Base-by-base conservation (phyloP, 129 eudicot species). In the Heracleum sosnowskyi region DNA sequence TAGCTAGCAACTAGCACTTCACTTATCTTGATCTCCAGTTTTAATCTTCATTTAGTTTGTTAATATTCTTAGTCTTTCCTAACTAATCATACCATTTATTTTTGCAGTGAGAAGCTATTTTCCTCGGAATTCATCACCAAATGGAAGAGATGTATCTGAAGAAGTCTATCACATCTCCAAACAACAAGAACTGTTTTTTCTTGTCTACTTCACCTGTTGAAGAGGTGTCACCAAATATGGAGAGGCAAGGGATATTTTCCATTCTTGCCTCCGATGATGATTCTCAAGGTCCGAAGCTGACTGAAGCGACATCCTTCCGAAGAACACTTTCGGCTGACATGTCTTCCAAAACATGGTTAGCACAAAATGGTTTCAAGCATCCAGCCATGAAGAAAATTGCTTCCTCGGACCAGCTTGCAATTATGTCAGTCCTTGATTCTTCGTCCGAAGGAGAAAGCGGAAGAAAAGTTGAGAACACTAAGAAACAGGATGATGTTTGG, bases 301-400 rank as follows among this genome's bases (percentile, higher is more conserved):
- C 39, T 66, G 64, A 73, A 20, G 83, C 84, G 0, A 75, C 84
- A 26, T 73, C 97, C 2, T 55, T 92, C 0, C 86, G 97, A 20
- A 89, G 98, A 77, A 93, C 97, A 10, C 81, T 93, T 17, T 93
- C 98, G 0, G 96, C 98, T 0, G 98, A 93, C 80, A 93, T 93
- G 98, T 93, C 98, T 0, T 93, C 98, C 28, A 89, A 83, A 80
- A 78, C 84, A 72, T 93, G 98, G 98, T 45, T 93, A 10, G 79
- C 87, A 4, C 90, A 84, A 15, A 90, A 79, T 66, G 94, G 92
- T 3, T 34, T 83, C 55, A 44, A 45, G 6, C 55, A 81, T 47
- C 81, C 86, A 6, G 24, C 79, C 47, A 72, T 91, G 86, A 89
- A 91, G 47, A 87, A 85, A 75, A 79, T 85, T 20, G 83, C 94